Conservation (phyloP, 768 basidiomycete species). For the Termitomyces titanicus region DNA sequence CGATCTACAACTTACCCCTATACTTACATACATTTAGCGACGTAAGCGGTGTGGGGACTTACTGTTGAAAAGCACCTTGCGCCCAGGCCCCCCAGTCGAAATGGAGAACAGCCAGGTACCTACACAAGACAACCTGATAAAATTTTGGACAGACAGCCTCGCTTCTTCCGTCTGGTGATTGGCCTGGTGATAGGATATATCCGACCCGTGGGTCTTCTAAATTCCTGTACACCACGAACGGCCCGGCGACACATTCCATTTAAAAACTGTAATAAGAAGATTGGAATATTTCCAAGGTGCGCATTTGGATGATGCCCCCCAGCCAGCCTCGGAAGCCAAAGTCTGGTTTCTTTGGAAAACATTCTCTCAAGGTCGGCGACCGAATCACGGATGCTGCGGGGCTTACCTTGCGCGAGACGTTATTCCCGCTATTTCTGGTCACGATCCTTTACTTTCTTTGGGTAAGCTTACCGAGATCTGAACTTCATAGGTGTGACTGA, state of each 20-base stretch:
- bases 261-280: neutral
- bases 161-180: conserved; percentile 13
- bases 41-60: neutral
- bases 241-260: conserved; percentile 12
- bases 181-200: conserved; percentile 13
- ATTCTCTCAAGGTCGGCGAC: conserved; percentile 30
- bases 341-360: conserved; percentile 18
- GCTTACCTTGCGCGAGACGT: conserved; percentile 27
- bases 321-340: conserved; percentile 1
- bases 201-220: neutral
- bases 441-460: conserved; percentile 34
- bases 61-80: too few relatives aligned
- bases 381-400: conserved; percentile 27
- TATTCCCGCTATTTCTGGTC: conserved; percentile 30
- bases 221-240: conserved; percentile 3
- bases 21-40: neutral
- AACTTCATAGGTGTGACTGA: neutral
- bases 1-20: neutral
- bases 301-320: conserved; percentile 5
- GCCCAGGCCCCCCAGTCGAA: too few relatives aligned
- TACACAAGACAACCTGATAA: too few relatives aligned
- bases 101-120: neutral
- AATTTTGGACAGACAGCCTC: too few relatives aligned
- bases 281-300: neutral
- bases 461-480: conserved; percentile 15